Evolutionary conservation across 2,329 filamentous ascomycete species (phyloP).

Genomic region (Falciphora oryzae): DNA sequence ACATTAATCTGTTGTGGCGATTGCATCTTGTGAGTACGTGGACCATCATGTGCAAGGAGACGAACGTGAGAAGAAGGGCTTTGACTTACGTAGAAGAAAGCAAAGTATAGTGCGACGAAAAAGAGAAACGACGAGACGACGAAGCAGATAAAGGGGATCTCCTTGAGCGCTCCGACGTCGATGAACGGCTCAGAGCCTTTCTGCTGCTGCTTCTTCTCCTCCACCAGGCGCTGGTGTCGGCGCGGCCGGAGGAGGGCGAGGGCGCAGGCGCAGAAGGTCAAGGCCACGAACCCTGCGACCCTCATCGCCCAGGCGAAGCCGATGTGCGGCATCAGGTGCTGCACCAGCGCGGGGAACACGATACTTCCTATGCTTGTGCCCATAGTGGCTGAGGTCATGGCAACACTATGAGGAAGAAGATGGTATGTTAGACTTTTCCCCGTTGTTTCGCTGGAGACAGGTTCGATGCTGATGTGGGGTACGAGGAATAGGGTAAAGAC

Average conservation of each 20-base stretch:
- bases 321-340: slow-evolving; percentile 52
- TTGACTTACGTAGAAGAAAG: slow-evolving; percentile 40
- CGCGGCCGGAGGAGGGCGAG: slow-evolving; percentile 39
- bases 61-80: neutral
- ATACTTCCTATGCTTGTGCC: slow-evolving; percentile 59
- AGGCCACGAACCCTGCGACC: slow-evolving; percentile 52
- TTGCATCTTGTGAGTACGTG: neutral
- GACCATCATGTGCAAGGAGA: neutral
- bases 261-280: slow-evolving; percentile 37
- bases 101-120: slow-evolving; percentile 49
- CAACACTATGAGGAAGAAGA: slow-evolving; percentile 28
- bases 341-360: slow-evolving; percentile 54
- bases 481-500: neutral
- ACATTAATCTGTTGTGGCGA: slow-evolving; percentile 21
- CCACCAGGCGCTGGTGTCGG: neutral
- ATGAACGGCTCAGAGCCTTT: slow-evolving; percentile 40
- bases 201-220: slow-evolving; percentile 27
- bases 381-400: slow-evolving; percentile 52
- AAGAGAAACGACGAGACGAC: slow-evolving; percentile 31
- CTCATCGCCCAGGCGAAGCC: slow-evolving; percentile 63
- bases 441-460: neutral
- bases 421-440: neutral
- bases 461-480: neutral
- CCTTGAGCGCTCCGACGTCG: slow-evolving; percentile 44
- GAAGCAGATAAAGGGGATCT: slow-evolving; percentile 38